These are phyloP conservation scores for Cydonia oblonga DNA, from an alignment of 331 rosid genomes.

Conservation along the genomic window DNA sequence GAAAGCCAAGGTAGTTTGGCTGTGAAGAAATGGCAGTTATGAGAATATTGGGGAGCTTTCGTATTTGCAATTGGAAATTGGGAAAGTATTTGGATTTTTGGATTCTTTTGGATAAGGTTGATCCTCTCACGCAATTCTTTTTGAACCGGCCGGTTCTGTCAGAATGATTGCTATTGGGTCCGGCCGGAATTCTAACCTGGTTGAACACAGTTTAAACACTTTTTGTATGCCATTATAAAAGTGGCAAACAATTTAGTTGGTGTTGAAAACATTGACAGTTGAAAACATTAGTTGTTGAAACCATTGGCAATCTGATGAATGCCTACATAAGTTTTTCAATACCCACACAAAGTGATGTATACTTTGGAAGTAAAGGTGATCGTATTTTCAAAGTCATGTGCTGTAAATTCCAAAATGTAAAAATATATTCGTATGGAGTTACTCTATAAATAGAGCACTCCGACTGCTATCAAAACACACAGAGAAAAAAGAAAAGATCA, in stretches of 20 bases:
- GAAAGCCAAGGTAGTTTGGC: slow-evolving; percentile 4
- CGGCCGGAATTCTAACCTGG: not conserved
- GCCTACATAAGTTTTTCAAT: no score
- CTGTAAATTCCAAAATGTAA: no score
- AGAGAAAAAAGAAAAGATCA: no score
- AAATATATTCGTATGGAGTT: no score
- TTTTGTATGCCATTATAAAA: not conserved
- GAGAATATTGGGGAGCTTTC: not conserved
- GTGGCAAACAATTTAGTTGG: not conserved
- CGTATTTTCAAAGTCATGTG: no score
- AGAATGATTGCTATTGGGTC: not conserved
- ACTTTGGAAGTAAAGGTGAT: no score
- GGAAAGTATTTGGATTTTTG: not conserved
- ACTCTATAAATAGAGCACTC: no score
- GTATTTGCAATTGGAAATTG: not conserved
- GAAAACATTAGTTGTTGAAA: no score
- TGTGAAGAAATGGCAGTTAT: not conserved
- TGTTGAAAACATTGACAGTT: no score
- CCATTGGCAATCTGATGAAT: no score
- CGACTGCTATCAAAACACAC: no score
- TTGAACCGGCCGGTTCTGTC: not conserved
- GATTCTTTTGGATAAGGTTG: slow-evolving; percentile 32
- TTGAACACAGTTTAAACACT: not conserved
- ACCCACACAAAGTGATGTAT: no score
- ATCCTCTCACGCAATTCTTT: not conserved